A percentile compares a stretch with the other conserved stretches of the same genome.
phyloP scores from a whole-genome alignment of 2,329 filamentous ascomycete genomes.

The Colletotrichum tabaci region DNA sequence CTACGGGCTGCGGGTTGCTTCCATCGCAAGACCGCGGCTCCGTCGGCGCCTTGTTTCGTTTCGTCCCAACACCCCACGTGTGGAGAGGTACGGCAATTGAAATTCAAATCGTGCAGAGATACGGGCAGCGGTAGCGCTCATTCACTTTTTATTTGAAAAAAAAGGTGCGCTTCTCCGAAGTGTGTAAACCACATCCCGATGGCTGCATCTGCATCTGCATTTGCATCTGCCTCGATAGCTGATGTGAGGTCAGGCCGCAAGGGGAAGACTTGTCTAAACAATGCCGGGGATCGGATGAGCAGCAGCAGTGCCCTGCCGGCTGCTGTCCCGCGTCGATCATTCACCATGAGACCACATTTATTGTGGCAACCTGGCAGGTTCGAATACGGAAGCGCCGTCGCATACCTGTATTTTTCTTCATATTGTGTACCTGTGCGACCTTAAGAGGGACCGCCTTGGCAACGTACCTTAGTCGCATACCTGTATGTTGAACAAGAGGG shows the following conservation, averaged over 20 bases:
- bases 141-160: constrained; percentile 1
- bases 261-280: constrained; percentile 1
- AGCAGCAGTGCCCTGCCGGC: background rate
- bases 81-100: constrained; percentile 27
- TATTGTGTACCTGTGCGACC: too few species aligned
- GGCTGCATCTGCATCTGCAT: background rate
- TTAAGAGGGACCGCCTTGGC: too few species aligned
- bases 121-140: constrained; percentile 4
- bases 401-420: too few species aligned
- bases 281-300: background rate
- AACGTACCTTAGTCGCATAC: too few species aligned
- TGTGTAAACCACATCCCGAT: background rate
- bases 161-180: background rate
- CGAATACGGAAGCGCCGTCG: background rate
- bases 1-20: constrained; percentile 12
- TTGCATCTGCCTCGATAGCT: background rate
- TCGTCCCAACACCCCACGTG: constrained; percentile 38
- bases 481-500: background rate
- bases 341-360: background rate
- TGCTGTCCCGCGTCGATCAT: too few species aligned
- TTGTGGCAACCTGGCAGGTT: background rate
- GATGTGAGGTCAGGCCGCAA: constrained; percentile 18
- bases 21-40: constrained; percentile 2
- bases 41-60: constrained; percentile 37
- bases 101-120: constrained; percentile 20